These are phyloP conservation scores for Leucocoprinus leucothites DNA, from an alignment of 768 basidiomycete species.

Conservation along the genomic window DNA sequence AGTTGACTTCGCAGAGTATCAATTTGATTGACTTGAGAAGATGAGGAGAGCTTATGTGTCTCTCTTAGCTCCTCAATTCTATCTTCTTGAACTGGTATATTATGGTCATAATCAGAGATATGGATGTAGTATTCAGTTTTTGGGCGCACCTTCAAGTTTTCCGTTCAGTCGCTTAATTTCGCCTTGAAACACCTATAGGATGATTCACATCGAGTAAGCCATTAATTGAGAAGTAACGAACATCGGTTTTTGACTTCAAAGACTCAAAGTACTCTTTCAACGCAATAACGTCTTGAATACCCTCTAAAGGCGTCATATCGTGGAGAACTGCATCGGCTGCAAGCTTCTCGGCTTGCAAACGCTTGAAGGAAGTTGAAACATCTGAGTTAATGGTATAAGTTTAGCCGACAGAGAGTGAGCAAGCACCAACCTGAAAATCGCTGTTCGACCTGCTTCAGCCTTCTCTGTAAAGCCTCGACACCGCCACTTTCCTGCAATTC, in stretches of 20 bases:
- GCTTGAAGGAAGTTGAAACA: constrained; percentile 74
- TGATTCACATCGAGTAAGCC: background rate
- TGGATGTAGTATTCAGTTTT: background rate
- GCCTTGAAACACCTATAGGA: constrained; percentile 58
- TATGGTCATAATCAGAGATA: background rate
- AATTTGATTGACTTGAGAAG: constrained; percentile 76
- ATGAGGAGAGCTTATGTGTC: constrained; percentile 74
- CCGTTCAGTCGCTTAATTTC: constrained; percentile 75
- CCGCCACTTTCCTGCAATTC: constrained; percentile 10
- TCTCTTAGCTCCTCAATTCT: constrained; percentile 83
- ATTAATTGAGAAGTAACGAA: constrained; percentile 21
- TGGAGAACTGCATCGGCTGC: constrained; percentile 66
- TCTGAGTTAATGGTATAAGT: constrained; percentile 41
- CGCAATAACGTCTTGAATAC: constrained; percentile 58
- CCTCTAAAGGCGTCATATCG: constrained; percentile 69
- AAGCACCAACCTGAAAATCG: constrained; percentile 61
- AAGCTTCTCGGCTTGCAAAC: constrained; percentile 67
- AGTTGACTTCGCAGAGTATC: constrained; percentile 68
- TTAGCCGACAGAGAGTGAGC: background rate
- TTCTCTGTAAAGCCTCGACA: constrained; percentile 61
- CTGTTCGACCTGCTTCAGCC: constrained; percentile 70
- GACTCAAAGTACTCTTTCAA: constrained; percentile 74
- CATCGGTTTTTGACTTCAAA: constrained; percentile 66
- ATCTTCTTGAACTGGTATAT: constrained; percentile 69
- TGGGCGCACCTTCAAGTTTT: constrained; percentile 66